phyloP scores from a whole-genome alignment of 1,284 basidiomycete genomes.

The Puccinia coronata region DNA sequence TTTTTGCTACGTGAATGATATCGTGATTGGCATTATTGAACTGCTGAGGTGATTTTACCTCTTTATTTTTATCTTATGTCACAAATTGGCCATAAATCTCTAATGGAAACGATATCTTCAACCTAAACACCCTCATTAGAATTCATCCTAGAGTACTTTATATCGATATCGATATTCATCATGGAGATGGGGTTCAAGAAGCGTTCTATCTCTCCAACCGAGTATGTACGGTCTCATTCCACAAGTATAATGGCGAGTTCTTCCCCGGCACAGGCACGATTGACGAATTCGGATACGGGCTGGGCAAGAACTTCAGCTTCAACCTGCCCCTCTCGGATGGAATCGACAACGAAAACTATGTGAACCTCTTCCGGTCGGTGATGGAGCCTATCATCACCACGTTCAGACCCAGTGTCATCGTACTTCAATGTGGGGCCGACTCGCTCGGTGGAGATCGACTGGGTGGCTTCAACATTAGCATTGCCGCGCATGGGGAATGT shows the following conservation, averaged over 20 bases:
- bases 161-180: conserved; percentile 96
- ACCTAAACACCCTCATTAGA: conserved; percentile 60
- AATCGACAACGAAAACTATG: conserved; percentile 94
- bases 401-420: conserved; percentile 86
- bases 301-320: conserved; percentile 91
- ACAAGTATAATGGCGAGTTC: conserved; percentile 98
- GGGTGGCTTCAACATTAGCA: conserved; percentile 97
- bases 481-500: conserved; percentile 97
- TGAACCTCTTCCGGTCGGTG: conserved; percentile 91
- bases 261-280: conserved; percentile 94
- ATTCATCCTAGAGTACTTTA: conserved; percentile 88
- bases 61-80: background rate
- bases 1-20: conserved; percentile 95
- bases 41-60: conserved; percentile 68
- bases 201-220: conserved; percentile 98
- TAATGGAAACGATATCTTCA: no score
- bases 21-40: conserved; percentile 89
- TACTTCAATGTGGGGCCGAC: conserved; percentile 96
- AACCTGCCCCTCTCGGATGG: conserved; percentile 96
- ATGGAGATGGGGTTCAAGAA: conserved; percentile 93
- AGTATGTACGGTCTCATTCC: conserved; percentile 97
- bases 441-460: conserved; percentile 90
- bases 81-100: background rate
- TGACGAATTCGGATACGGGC: conserved; percentile 77
- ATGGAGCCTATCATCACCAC: conserved; percentile 89